Evolutionary conservation across 2,329 filamentous ascomycete species (phyloP), one percentile per base, ranked within the genome.

Genomic region (Phialocephala subalpina): DNA sequence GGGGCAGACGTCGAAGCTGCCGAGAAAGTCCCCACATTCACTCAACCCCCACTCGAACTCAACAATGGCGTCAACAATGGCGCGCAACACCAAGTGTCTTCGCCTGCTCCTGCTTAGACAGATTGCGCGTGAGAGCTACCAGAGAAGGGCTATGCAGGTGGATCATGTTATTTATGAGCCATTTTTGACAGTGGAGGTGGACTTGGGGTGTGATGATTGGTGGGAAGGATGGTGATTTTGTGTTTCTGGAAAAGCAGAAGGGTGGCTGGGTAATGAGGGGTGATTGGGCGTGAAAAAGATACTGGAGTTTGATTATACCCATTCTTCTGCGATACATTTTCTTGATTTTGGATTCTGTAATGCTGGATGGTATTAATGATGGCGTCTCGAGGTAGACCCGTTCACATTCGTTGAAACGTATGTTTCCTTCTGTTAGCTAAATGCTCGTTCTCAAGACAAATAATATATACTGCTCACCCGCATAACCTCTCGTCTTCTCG

Each of bases 211-310:
- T 20, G 59, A 62, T 53, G 47, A 62, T 62, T 62, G 45, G 59
- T 62, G 45, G 29, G 59, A 62, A 33, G 45, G 59, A 1, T 62
- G 27, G 29, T 60, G 40, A 47, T 38, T n/a, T 36, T 66, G 73
- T 80, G 4, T 9, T 2, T 25, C 8, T 1, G 20, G 20, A 27
- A 2, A 9, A 27, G 47, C 25, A 8, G 47, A 3, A 2, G 20
- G 47, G 20, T 4, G 47, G 22, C 9, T 16, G 9, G 9, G 47
- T 14, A 25, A 27, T 52, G 47, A 52, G 47, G 27, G 47, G 14
- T 25, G 12, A 27, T 27, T 14, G 42, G n/a, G n/a, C n/a, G n/a
- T n/a, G n/a, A n/a, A n/a, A n/a, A n/a, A n/a, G n/a, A n/a, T n/a
- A n/a, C 3, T 29, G 49, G 49, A 53, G 22, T 29, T 53, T 53